These are phyloP conservation scores for Podaxis rugospora DNA, from an alignment of 768 basidiomycete species.

Conservation along the genomic window DNA sequence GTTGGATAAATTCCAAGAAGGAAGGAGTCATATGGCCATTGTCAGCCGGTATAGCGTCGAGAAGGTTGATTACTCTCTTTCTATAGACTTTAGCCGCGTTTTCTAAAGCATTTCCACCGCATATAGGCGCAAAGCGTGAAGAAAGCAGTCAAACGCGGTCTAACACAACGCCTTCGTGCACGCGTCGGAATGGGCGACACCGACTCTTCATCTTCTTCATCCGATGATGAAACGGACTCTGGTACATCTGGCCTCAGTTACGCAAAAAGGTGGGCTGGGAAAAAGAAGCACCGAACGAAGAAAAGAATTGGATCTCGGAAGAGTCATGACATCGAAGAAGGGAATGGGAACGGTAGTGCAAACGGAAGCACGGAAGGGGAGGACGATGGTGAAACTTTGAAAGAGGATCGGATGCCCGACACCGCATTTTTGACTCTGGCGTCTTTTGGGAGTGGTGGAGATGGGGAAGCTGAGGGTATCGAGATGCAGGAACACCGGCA, in stretches of 20 bases:
- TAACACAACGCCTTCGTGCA: constrained; percentile 73
- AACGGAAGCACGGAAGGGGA: not conserved
- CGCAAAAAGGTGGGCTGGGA: constrained; percentile 1
- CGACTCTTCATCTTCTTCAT: constrained; percentile 37
- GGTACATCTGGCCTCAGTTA: constrained; percentile 6
- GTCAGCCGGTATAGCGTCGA: constrained; percentile 73
- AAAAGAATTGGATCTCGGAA: constrained; percentile 10
- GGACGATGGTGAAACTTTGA: constrained; percentile 24
- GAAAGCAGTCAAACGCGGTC: constrained; percentile 74
- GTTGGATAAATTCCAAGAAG: constrained; percentile 86
- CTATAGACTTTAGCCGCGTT: not conserved
- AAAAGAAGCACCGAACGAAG: constrained; percentile 13
- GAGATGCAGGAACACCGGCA: not conserved
- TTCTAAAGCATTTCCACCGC: not conserved
- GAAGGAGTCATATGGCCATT: constrained; percentile 88
- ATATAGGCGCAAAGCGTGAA: constrained; percentile 71
- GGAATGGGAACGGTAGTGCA: not conserved
- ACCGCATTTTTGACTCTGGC: constrained; percentile 14
- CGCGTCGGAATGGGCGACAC: constrained; percentile 72
- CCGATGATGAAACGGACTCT: constrained; percentile 24
- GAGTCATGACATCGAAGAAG: not conserved
- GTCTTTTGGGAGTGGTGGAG: not conserved
- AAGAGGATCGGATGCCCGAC: constrained; percentile 12
- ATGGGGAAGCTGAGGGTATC: not conserved
- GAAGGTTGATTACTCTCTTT: constrained; percentile 30